phyloP scores from a whole-genome alignment of 116 monocot species.

The Iris pallida region DNA sequence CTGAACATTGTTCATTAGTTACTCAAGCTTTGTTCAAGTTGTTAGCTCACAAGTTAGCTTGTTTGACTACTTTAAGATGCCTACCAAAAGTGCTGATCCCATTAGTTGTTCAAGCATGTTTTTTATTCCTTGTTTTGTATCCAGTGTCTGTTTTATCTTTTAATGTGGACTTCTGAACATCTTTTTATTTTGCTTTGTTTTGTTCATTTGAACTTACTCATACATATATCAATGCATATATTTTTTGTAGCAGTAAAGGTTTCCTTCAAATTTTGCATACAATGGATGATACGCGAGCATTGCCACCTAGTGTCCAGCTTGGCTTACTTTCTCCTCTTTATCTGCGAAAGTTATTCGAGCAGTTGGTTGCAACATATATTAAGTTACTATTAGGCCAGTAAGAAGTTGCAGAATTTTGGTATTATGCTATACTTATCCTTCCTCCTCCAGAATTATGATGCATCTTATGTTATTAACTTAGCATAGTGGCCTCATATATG shows the following conservation, averaged over 20 bases:
- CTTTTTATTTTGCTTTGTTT: not conserved
- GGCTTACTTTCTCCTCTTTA: conserved; percentile 89
- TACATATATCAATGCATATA: too few relatives aligned
- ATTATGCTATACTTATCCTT: not conserved
- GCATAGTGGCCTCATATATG: too few relatives aligned
- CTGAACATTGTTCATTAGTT: too few relatives aligned
- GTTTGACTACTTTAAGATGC: too few relatives aligned
- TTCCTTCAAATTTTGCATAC: conserved; percentile 35
- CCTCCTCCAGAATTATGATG: not conserved
- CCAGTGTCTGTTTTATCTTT: not conserved
- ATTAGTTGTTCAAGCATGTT: too few relatives aligned
- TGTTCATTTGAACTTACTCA: not conserved
- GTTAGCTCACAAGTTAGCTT: too few relatives aligned
- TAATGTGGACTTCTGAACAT: not conserved
- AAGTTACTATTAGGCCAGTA: conserved; percentile 96
- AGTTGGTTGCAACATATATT: conserved; percentile 97
- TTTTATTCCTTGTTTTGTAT: too few relatives aligned
- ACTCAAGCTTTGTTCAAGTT: too few relatives aligned
- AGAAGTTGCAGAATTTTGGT: conserved; percentile 4
- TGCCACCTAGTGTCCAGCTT: conserved; percentile 43
- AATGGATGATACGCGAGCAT: conserved; percentile 16
- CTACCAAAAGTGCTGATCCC: too few relatives aligned
- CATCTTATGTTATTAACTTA: too few relatives aligned
- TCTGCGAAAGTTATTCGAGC: conserved; percentile 80
- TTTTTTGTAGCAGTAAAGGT: conserved; percentile 5